These are phyloP conservation scores for Plectranthus barbatus DNA, from an alignment of 257 asterid genomes.

Conservation along the genomic window DNA sequence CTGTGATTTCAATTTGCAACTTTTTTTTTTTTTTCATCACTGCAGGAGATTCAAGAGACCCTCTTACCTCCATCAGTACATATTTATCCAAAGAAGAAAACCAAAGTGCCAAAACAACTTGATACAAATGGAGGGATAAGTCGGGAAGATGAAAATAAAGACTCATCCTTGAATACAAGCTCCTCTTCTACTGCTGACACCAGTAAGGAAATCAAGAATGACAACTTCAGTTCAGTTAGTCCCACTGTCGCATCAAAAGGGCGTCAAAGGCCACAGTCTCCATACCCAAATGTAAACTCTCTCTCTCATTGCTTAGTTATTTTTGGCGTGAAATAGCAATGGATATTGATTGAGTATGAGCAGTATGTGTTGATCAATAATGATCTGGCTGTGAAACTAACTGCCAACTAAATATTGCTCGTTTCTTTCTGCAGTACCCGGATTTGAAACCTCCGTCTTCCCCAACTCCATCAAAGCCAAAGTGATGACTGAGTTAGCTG, in stretches of 20 bases:
- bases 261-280: constrained; percentile 50
- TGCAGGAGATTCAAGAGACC: constrained; percentile 84
- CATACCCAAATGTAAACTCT: constrained; percentile 57
- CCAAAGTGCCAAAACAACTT: constrained; percentile 21
- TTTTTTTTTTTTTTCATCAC: not conserved
- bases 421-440: constrained; percentile 56
- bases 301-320: not conserved
- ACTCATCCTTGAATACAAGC: constrained; percentile 13
- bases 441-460: constrained; percentile 85
- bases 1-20: no score
- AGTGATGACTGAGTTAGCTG: no score
- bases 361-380: no score
- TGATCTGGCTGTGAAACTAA: no score
- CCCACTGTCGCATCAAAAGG: constrained; percentile 21
- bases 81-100: constrained; percentile 51
- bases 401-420: no score
- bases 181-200: constrained; percentile 3
- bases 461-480: constrained; percentile 79
- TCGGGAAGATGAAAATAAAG: constrained; percentile 9
- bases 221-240: constrained; percentile 25
- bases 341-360: no score
- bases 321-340: not conserved
- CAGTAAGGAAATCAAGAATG: constrained; percentile 15
- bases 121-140: constrained; percentile 29
- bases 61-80: constrained; percentile 80